Base-by-base conservation (phyloP, 495 filamentous ascomycete species). In the Xylaria flabelliformis region DNA sequence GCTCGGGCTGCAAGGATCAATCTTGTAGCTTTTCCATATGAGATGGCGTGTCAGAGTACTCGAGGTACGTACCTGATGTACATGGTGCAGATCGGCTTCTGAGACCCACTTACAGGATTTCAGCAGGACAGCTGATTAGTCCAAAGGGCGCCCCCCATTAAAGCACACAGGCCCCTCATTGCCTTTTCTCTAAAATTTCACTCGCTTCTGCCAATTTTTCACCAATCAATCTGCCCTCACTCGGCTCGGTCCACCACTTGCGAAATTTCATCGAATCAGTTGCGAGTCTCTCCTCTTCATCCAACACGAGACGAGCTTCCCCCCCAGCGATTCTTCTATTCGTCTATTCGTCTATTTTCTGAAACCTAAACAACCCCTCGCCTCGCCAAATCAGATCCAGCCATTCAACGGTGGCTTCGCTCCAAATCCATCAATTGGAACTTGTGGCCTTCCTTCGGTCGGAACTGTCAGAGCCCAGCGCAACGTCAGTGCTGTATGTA, bases 201-300 rank as follows among this genome's bases (percentile, higher is more conserved):
- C 77, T 78, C 72, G 77, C 70, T 69, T 73, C 72, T 79, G 68
- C 68, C 72, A 67, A 74, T 72, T 72, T 77, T 70, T 79, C 77
- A 77, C 77, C 77, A 79, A 79, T 79, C 77, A 79, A 75, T 75
- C 77, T 72, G 74, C 73, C 75, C 77, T 79, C 71, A 51, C 69
- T 64, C 69, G 62, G 56, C 59, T 71, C 48, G 77, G 74, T 79
- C 77, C 75, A 77, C 77, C 77, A 76, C 74, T 77, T 74, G 51
- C 72, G 63, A 61, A 74, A 77, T 74, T 73, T 58, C 72, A 75
- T 79, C 77, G 77, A 79, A 79, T 79, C 77, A 79, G 70, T 79
- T 77, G 77, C 71, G 59, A 71, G 69, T 64, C 64, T 71, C 24
- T 56, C 56, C 44, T n/a, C 69, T 64, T 71, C 69, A 44, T 64